Conservation (phyloP, 306 rosid species). For the Hippophae gyantsensis region DNA sequence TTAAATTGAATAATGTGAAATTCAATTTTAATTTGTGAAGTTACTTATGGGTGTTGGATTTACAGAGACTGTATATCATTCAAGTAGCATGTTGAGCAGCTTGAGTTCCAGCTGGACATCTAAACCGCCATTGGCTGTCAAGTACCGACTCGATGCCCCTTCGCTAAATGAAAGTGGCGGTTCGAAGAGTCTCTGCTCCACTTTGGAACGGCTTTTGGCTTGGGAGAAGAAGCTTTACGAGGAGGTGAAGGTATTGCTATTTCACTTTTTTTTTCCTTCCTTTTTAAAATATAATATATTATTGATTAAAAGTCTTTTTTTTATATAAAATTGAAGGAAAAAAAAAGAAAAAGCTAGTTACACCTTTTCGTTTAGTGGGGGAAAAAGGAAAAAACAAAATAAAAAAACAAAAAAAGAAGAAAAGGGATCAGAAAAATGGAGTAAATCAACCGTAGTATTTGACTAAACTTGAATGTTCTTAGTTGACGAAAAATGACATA, state of each 20-base stretch:
- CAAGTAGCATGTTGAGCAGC: constrained; percentile 72
- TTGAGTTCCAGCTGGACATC: constrained; percentile 97
- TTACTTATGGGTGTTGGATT: neutral
- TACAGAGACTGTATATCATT: constrained; percentile 94
- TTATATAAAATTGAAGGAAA: neutral
- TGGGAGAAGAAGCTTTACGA: constrained; percentile 98
- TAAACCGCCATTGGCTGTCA: constrained; percentile 88
- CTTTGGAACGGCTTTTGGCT: constrained; percentile 80
- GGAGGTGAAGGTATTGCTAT: constrained; percentile 73
- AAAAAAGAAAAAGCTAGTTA: neutral
- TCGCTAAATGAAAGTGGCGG: constrained; percentile 53
- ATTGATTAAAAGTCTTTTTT: neutral
- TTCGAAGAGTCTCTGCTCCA: constrained; percentile 73
- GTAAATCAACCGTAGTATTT: constrained; percentile 37
- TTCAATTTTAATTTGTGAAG: neutral
- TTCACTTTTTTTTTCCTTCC: neutral
- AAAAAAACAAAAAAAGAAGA: neutral
- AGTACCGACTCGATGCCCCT: constrained; percentile 63
- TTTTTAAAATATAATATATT: neutral
- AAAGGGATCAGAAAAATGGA: constrained; percentile 19
- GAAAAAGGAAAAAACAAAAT: constrained; percentile 18
- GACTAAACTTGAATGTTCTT: constrained; percentile 21
- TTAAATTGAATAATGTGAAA: neutral
- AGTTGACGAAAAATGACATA: constrained; percentile 25
- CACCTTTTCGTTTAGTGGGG: constrained; percentile 9